Percentiles rank a stretch among this genome's conserved stretches.
These are phyloP conservation scores for Phylloporus sp. DNA, from an alignment of 768 basidiomycete species.

Conservation along the genomic window DNA sequence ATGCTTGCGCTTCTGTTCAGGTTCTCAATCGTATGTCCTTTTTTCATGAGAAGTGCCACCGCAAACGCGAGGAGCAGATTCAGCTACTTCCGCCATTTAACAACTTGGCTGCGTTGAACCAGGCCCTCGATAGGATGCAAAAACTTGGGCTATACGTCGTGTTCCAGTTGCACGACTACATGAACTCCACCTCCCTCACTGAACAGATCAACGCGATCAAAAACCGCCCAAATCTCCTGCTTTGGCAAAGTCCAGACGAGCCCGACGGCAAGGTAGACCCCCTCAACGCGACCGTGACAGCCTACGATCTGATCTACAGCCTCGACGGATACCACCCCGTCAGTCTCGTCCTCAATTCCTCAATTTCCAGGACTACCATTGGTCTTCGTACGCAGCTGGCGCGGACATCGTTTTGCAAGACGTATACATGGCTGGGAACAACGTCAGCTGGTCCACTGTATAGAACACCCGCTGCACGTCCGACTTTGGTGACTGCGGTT, in stretches of 20 bases:
- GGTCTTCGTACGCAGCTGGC: conserved; percentile 52
- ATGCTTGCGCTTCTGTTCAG: conserved; percentile 10
- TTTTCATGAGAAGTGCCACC: no score
- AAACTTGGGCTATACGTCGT: conserved; percentile 62
- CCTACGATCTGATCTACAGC: conserved; percentile 54
- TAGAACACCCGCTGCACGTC: conserved; percentile 61
- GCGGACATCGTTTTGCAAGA: conserved; percentile 71
- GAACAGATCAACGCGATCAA: conserved; percentile 66
- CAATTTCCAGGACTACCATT: conserved; percentile 65
- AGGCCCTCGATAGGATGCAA: conserved; percentile 64
- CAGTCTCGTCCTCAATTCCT: conserved; percentile 58
- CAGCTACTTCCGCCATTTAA: no score
- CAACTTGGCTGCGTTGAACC: no score
- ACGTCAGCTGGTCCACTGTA: conserved; percentile 55
- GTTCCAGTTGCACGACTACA: conserved; percentile 81
- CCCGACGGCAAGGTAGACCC: conserved; percentile 68
- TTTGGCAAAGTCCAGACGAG: conserved; percentile 72
- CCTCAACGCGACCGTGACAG: conserved; percentile 44
- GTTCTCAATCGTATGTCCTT: conserved; percentile 28
- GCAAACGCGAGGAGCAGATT: no score
- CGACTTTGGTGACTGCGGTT: conserved; percentile 72
- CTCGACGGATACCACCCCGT: conserved; percentile 66
- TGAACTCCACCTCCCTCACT: conserved; percentile 53
- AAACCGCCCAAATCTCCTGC: conserved; percentile 57
- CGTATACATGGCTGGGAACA: conserved; percentile 45